phyloP scores from a whole-genome alignment of 108 stramenopile species.

The Pseudonitzschia multiseries region DNA sequence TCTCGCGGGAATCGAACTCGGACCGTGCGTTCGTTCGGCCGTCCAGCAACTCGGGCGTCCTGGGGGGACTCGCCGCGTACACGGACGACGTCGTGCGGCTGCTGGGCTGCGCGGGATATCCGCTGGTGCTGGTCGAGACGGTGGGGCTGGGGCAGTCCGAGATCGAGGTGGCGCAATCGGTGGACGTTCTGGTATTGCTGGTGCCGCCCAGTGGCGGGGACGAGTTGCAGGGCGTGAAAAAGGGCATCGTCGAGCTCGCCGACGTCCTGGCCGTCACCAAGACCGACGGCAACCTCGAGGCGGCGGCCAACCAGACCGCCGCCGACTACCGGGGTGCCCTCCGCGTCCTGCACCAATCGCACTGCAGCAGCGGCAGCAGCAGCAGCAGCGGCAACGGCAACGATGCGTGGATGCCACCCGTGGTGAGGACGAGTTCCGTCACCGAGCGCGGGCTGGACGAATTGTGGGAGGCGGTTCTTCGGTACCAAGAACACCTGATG shows the following conservation, averaged over 20 bases:
- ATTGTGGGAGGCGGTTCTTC: constrained; percentile 54
- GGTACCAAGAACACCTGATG: constrained; percentile 37
- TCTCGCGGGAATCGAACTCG: constrained; percentile 61
- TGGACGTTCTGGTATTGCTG: constrained; percentile 90
- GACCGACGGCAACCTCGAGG: constrained; percentile 86
- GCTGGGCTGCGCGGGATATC: constrained; percentile 87
- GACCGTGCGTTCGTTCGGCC: constrained; percentile 90
- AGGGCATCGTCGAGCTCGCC: constrained; percentile 97
- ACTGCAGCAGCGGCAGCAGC: not conserved
- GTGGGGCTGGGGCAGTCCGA: constrained; percentile 98
- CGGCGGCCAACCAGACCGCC: constrained; percentile 64
- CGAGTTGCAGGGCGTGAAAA: constrained; percentile 93
- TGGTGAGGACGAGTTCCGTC: constrained; percentile 63
- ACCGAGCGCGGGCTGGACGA: constrained; percentile 57
- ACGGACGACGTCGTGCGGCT: constrained; percentile 94
- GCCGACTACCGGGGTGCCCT: constrained; percentile 75
- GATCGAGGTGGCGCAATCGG: constrained; percentile 82
- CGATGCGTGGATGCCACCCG: constrained; percentile 41
- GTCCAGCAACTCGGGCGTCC: constrained; percentile 78
- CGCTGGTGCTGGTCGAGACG: constrained; percentile 93
- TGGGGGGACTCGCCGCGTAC: constrained; percentile 92
- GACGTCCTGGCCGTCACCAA: constrained; percentile 95
- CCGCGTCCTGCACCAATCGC: constrained; percentile 40
- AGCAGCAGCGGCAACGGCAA: not conserved
- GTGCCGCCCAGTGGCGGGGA: constrained; percentile 97